Conservation (phyloP, 805 yeast species). For the Candida oleophila region DNA sequence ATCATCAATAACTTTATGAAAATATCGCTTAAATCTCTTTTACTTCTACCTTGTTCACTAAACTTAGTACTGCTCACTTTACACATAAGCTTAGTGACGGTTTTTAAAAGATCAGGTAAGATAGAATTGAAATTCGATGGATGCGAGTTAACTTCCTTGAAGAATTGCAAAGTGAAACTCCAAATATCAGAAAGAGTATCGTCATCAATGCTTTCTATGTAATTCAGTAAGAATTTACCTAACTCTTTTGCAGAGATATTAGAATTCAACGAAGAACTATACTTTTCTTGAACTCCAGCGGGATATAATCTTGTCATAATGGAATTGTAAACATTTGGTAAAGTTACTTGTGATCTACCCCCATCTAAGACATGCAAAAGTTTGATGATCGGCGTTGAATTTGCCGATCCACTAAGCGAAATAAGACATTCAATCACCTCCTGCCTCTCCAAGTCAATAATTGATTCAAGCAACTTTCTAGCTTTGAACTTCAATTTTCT, state of each 20-base stretch:
- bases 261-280: slow-evolving; percentile 47
- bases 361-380: slow-evolving; percentile 81
- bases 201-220: slow-evolving; percentile 63
- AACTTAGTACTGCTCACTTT: slow-evolving; percentile 60
- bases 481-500: slow-evolving; percentile 67
- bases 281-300: slow-evolving; percentile 23
- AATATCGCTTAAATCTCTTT: slow-evolving; percentile 51
- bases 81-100: slow-evolving; percentile 49
- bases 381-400: slow-evolving; percentile 37
- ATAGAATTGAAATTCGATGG: slow-evolving; percentile 46
- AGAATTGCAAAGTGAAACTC: slow-evolving; percentile 53
- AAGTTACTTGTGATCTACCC: slow-evolving; percentile 70
- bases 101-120: slow-evolving; percentile 52
- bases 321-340: slow-evolving; percentile 65
- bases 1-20: slow-evolving; percentile 28
- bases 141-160: slow-evolving; percentile 56
- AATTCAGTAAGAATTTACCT: slow-evolving; percentile 55
- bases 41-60: slow-evolving; percentile 60
- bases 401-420: slow-evolving; percentile 20
- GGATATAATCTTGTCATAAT: slow-evolving; percentile 48
- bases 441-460: slow-evolving; percentile 66
- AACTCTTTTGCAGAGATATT: slow-evolving; percentile 46
- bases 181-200: slow-evolving; percentile 83
- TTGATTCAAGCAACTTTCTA: slow-evolving; percentile 59
- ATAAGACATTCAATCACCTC: slow-evolving; percentile 72